These are phyloP conservation scores for Schwanniomyces sp. DNA, from an alignment of 805 yeast genomes.

Conservation along the genomic window DNA sequence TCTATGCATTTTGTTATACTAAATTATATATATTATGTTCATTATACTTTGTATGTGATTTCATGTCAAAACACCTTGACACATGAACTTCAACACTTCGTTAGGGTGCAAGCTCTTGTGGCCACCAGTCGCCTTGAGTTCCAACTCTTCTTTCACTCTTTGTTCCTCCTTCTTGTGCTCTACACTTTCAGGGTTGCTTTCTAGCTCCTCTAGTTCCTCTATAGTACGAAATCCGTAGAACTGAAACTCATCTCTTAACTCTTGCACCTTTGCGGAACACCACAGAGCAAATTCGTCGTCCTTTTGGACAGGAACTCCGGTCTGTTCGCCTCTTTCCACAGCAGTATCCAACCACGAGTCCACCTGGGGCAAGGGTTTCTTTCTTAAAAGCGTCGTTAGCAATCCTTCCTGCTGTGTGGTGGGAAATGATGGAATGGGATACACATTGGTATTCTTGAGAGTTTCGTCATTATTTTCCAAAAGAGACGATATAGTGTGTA, in stretches of 20 bases:
- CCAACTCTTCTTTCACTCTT: conserved; percentile 17
- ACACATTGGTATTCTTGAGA: conserved; percentile 69
- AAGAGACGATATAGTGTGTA: conserved; percentile 72
- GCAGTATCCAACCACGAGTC: conserved; percentile 71
- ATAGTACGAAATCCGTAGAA: conserved; percentile 63
- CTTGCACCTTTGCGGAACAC: conserved; percentile 59
- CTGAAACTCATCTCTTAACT: conserved; percentile 53
- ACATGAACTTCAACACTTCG: conserved; percentile 39
- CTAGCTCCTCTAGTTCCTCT: conserved; percentile 39
- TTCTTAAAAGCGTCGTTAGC: conserved; percentile 79
- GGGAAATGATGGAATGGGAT: conserved; percentile 84
- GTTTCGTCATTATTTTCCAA: conserved; percentile 60
- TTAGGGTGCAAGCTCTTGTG: conserved; percentile 30
- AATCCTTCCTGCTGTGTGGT: conserved; percentile 80
- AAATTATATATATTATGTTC: neutral
- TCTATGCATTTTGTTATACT: neutral
- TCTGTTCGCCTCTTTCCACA: conserved; percentile 19
- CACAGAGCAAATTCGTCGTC: conserved; percentile 71
- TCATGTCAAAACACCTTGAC: conserved; percentile 28
- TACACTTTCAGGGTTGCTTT: conserved; percentile 27
- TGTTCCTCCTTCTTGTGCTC: conserved; percentile 18
- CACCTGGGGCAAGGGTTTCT: conserved; percentile 88
- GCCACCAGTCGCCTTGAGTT: conserved; percentile 24
- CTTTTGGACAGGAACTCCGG: conserved; percentile 25
- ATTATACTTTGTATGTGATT: neutral